A percentile compares a stretch with the other conserved stretches of the same genome.
phyloP scores from a whole-genome alignment of 179 eudicot species.

The Camellia oleifera region DNA sequence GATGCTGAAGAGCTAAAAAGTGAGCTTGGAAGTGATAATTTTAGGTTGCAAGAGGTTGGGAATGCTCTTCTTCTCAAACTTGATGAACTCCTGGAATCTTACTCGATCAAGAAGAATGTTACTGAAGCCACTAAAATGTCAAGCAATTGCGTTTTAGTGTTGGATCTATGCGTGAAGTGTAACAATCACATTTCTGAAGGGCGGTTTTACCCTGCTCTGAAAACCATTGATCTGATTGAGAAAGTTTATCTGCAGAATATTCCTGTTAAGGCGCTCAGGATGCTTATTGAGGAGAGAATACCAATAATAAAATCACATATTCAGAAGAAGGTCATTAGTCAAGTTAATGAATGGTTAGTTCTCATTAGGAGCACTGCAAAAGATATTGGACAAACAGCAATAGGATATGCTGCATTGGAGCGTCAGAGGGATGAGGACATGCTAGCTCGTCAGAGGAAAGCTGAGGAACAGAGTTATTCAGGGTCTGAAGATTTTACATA shows the following conservation, averaged over 20 bases:
- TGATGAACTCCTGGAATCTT: slow-evolving; percentile 74
- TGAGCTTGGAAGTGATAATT: slow-evolving; percentile 75
- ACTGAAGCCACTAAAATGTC: slow-evolving; percentile 84
- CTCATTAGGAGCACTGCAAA: slow-evolving; percentile 66
- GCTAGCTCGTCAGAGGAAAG: slow-evolving; percentile 74
- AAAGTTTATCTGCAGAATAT: slow-evolving; percentile 54
- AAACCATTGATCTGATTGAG: slow-evolving; percentile 80
- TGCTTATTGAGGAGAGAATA: slow-evolving; percentile 55
- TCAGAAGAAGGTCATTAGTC: slow-evolving; percentile 66
- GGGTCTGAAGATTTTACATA: slow-evolving; percentile 56
- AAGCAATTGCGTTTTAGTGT: slow-evolving; percentile 52
- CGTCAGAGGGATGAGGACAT: slow-evolving; percentile 78
- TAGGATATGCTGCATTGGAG: slow-evolving; percentile 58
- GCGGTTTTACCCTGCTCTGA: slow-evolving; percentile 78
- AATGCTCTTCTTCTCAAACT: slow-evolving; percentile 64
- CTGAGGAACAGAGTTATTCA: slow-evolving; percentile 65
- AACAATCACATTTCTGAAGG: slow-evolving; percentile 73
- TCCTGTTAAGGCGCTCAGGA: slow-evolving; percentile 59
- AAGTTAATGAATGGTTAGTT: slow-evolving; percentile 93
- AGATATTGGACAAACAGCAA: slow-evolving; percentile 83
- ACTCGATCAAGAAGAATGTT: slow-evolving; percentile 66
- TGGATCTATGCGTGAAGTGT: slow-evolving; percentile 82
- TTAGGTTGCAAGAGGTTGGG: slow-evolving; percentile 77
- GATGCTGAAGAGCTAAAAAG: slow-evolving; percentile 90
- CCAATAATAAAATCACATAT: slow-evolving; percentile 69